Evolutionary conservation across 768 basidiomycete genomes (phyloP), one percentile per base, ranked within the genome.

Genomic region (Rhodotorula graminis): DNA sequence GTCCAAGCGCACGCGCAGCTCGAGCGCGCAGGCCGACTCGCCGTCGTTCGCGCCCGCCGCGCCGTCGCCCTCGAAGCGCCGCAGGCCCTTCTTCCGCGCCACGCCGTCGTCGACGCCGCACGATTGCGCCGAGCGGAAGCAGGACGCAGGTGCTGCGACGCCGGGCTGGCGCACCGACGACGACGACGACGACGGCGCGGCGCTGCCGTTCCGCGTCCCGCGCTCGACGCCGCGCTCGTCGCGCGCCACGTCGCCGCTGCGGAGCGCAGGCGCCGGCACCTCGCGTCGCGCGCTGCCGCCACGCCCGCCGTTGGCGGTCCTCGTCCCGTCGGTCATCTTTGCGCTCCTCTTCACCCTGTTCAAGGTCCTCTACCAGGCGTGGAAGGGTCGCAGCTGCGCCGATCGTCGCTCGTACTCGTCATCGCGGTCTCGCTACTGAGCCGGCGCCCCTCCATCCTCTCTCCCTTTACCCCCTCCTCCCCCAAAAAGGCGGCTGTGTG

Each of bases 151-250:
- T 3, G 11, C 44, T 2, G 44, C 44, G 44, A 47, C 44, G 25
- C 37, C 37, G 25, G 65, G 69, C 5, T 74, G 73, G 73, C 57
- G 61, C 27, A 67, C 69, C 21, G 73, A 74, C 55, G 73, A 74
- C 18, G 73, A 74, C 55, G 73, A 74, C 18, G 72, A 73, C 50
- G 65, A 52, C 25, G 44, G 44, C 44, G 23, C 50, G 25, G 2
- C 69, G 9, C 55, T 61, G 2, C 72, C 67, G 3, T 70, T 58
- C 62, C 56, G 61, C 33, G 69, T 70, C 0, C 73, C 73, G 9
- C 52, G 44, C 44, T 23, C 62, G 18, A 65, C 69, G 21, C 69
- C 73, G 2, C n/a, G 16, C 40, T 6, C 31, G 7, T 63, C 52
- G 12, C 62, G 65, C 37, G 23, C 69, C 19, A 40, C 62, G 11